Conservation (phyloP, 805 yeast species). For the Clavispora vitiphila region DNA sequence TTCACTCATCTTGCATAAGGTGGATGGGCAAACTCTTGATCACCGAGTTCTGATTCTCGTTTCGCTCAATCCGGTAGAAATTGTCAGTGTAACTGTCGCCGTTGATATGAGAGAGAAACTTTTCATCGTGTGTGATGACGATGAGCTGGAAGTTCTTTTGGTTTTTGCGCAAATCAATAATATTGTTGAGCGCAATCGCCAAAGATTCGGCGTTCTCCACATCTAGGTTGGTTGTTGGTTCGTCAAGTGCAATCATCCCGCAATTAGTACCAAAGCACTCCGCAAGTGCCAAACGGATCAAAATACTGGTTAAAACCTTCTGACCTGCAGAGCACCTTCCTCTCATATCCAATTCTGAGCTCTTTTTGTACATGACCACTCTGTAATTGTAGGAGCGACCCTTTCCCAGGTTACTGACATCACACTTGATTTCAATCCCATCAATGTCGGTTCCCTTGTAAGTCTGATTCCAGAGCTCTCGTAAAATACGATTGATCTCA, state of each 20-base stretch:
- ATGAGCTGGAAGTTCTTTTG: constrained; percentile 91
- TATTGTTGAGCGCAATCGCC: constrained; percentile 71
- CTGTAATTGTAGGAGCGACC: constrained; percentile 81
- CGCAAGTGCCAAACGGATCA: constrained; percentile 85
- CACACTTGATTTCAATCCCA: constrained; percentile 80
- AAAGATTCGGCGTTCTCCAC: constrained; percentile 82
- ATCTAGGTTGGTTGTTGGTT: constrained; percentile 95
- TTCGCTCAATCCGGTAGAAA: constrained; percentile 76
- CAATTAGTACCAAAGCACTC: constrained; percentile 94
- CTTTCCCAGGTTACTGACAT: constrained; percentile 48
- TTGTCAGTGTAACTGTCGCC: constrained; percentile 84
- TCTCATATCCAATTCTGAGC: constrained; percentile 92
- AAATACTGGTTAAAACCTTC: constrained; percentile 86
- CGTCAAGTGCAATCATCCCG: constrained; percentile 95
- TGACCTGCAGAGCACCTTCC: constrained; percentile 99
- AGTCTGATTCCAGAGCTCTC: constrained; percentile 90
- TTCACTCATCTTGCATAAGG: constrained; percentile 29
- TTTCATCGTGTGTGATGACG: constrained; percentile 95
- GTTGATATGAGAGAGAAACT: constrained; percentile 77
- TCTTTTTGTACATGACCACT: constrained; percentile 92
- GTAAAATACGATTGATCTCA: constrained; percentile 81
- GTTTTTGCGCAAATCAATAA: constrained; percentile 66
- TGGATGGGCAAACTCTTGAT: constrained; percentile 49
- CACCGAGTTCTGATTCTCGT: constrained; percentile 73
- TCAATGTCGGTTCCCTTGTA: constrained; percentile 96